A percentile compares a stretch with the other conserved stretches of the same genome.
These are phyloP conservation scores for Akanthomyces dipterigenus DNA, from an alignment of 2,329 filamentous ascomycete species.

Conservation along the genomic window DNA sequence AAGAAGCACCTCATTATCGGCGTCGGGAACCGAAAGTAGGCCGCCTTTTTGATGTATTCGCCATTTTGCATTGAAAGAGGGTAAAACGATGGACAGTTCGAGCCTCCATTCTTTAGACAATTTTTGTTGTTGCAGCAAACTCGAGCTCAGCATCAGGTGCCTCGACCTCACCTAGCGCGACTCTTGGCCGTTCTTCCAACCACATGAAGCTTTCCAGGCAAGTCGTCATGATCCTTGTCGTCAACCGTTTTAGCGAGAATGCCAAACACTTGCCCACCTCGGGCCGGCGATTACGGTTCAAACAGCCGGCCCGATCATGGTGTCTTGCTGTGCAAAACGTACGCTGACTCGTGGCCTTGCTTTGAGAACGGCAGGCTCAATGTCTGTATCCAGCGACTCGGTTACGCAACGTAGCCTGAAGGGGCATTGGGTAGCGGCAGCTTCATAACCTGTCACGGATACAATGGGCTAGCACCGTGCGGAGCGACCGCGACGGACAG, in stretches of 20 bases:
- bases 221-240: neutral
- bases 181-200: neutral
- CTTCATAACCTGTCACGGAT: constrained; percentile 22
- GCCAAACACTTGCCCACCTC: neutral
- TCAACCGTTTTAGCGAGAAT: neutral
- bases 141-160: too few species aligned
- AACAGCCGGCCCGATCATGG: neutral
- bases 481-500: constrained; percentile 23
- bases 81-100: too few species aligned
- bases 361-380: neutral
- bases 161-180: neutral
- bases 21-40: too few species aligned
- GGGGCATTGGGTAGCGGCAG: constrained; percentile 14
- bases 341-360: neutral
- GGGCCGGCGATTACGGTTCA: neutral
- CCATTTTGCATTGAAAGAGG: too few species aligned
- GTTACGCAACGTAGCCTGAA: neutral
- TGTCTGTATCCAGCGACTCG: neutral
- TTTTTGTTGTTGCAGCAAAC: too few species aligned
- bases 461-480: constrained; percentile 27
- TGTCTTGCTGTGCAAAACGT: neutral
- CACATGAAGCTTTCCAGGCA: neutral
- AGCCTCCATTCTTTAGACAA: too few species aligned
- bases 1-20: too few species aligned
- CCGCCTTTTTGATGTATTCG: too few species aligned